Percentiles rank a stretch among this genome's conserved stretches.
Evolutionary conservation across 768 basidiomycete genomes (phyloP).

Genomic region (Lentinula guzmanii): DNA sequence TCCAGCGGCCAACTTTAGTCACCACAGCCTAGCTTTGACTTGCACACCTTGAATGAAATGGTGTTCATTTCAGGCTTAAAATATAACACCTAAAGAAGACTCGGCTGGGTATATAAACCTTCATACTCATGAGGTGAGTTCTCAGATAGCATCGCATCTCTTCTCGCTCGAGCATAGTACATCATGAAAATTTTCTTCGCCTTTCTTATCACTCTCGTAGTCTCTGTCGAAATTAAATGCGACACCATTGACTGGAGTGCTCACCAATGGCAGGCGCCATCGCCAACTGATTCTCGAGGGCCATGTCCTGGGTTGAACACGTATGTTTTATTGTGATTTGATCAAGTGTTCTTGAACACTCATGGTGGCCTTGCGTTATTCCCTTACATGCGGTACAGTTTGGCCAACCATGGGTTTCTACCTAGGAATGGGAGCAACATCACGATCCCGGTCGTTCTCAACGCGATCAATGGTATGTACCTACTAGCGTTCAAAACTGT

Average conservation of each 20-base stretch:
- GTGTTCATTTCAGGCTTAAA: too few relatives aligned
- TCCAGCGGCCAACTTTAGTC: too few relatives aligned
- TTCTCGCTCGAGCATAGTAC: too few relatives aligned
- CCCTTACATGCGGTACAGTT: not conserved
- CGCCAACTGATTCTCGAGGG: not conserved
- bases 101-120: too few relatives aligned
- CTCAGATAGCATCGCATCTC: too few relatives aligned
- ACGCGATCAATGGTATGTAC: slow-evolving; percentile 2
- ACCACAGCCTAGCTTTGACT: too few relatives aligned
- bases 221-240: not conserved
- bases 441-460: not conserved
- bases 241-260: slow-evolving; percentile 3
- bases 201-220: not conserved
- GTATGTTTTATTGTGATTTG: not conserved
- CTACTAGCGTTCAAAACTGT: too few relatives aligned
- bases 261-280: slow-evolving; percentile 1
- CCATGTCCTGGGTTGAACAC: slow-evolving; percentile 10
- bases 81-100: too few relatives aligned
- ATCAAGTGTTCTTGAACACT: too few relatives aligned
- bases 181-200: not conserved
- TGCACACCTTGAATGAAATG: too few relatives aligned
- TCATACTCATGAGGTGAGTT: too few relatives aligned
- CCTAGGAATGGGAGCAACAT: slow-evolving; percentile 6
- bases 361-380: not conserved
- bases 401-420: slow-evolving; percentile 9